Percentiles rank a stretch among this genome's conserved stretches.
Conservation (phyloP, 176 grass and related monocot species). For the Thalia dealbata region DNA sequence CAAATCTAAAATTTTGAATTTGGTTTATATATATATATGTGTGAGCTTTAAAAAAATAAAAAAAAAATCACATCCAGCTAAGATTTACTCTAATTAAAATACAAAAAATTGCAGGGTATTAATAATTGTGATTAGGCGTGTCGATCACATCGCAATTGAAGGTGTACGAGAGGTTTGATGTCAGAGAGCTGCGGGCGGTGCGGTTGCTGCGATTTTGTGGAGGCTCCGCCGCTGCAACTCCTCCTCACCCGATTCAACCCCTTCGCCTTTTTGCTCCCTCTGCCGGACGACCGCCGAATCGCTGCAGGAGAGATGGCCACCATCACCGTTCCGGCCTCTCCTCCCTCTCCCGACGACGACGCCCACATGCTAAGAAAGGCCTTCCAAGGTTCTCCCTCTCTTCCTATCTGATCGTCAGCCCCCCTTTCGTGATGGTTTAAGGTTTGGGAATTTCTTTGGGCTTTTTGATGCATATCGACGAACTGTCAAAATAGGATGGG, state of each 20-base stretch:
- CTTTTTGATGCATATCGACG: neutral
- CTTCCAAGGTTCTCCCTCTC: neutral
- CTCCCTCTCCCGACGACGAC: neutral
- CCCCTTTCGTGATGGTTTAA: too few relatives aligned
- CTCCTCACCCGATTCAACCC: neutral
- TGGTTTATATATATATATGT: too few relatives aligned
- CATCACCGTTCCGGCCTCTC: neutral
- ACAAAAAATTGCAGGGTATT: too few relatives aligned
- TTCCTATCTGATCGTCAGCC: neutral
- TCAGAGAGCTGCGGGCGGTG: neutral
- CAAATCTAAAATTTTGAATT: too few relatives aligned
- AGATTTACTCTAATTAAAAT: too few relatives aligned
- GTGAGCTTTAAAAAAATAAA: too few relatives aligned
- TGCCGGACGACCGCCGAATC: neutral
- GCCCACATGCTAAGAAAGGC: neutral
- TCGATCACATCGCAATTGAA: too few relatives aligned
- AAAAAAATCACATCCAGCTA: too few relatives aligned
- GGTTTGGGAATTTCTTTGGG: neutral
- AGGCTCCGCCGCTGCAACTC: neutral
- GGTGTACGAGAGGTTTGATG: neutral
- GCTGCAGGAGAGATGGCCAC: neutral
- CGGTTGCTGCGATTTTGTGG: neutral
- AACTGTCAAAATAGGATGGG: conserved; percentile 37
- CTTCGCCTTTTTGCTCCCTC: neutral
- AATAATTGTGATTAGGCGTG: too few relatives aligned